Conservation (phyloP, 2,329 filamentous ascomycete species). For the Xylariales sp. region DNA sequence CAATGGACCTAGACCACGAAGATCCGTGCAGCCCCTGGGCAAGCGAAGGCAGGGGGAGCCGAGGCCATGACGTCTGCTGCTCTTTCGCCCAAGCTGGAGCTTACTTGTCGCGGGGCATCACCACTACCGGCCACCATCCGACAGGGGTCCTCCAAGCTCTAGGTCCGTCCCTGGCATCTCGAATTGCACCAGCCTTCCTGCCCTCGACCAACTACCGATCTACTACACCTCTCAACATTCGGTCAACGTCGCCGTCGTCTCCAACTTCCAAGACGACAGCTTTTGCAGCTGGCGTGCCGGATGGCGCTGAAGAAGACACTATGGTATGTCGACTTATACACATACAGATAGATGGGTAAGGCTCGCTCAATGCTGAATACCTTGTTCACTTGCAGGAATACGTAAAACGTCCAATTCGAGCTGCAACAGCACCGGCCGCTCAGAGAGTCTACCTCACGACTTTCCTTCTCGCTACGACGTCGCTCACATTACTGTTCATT, state of each 20-base stretch:
- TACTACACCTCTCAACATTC: not conserved
- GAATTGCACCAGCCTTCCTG: not conserved
- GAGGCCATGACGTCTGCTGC: no score
- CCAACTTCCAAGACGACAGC: not conserved
- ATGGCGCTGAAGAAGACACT: conserved; percentile 1
- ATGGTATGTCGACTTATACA: conserved; percentile 8
- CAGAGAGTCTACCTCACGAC: conserved; percentile 45
- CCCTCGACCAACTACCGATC: not conserved
- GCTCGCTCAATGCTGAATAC: no score
- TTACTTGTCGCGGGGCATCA: no score
- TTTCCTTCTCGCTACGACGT: conserved; percentile 38
- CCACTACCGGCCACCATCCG: no score
- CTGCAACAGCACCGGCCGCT: conserved; percentile 46
- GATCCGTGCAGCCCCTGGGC: no score
- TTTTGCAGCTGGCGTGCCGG: not conserved
- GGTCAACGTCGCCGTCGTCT: no score
- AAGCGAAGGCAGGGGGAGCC: no score
- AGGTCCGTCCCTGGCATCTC: not conserved
- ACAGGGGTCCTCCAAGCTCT: conserved; percentile 7
- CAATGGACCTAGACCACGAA: no score
- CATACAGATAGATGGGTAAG: no score
- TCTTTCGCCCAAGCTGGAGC: no score
- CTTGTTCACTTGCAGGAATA: conserved; percentile 17
- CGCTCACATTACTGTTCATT: conserved; percentile 40
- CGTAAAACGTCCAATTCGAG: conserved; percentile 26